Conservation (phyloP, 2,329 filamentous ascomycete species). For the Rutstroemia sp. region DNA sequence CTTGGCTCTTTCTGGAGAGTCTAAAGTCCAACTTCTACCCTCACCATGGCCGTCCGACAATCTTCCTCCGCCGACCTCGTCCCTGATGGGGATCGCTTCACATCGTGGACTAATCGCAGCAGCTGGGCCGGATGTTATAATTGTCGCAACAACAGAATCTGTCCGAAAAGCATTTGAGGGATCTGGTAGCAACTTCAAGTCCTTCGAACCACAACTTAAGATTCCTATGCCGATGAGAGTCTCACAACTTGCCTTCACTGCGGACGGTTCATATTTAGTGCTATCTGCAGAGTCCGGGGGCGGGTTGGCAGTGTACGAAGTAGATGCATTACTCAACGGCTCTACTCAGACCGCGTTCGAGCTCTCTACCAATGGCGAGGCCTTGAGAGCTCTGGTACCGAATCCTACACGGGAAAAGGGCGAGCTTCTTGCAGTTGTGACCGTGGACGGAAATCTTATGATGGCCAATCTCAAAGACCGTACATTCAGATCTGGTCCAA, state of each 20-base stretch:
- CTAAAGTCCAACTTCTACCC: constrained; percentile 73
- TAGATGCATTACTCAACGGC: constrained; percentile 58
- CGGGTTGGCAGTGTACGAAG: constrained; percentile 77
- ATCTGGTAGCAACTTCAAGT: constrained; percentile 53
- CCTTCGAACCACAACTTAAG: constrained; percentile 66
- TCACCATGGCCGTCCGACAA: constrained; percentile 60
- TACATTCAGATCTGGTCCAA: constrained; percentile 47
- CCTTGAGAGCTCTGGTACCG: constrained; percentile 66
- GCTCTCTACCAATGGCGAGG: constrained; percentile 66
- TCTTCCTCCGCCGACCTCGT: constrained; percentile 68
- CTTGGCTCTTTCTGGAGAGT: constrained; percentile 68
- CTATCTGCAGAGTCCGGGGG: constrained; percentile 75
- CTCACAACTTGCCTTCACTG: constrained; percentile 83
- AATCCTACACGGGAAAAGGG: constrained; percentile 71
- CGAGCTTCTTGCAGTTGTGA: constrained; percentile 73
- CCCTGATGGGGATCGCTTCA: constrained; percentile 77
- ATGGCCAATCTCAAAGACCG: constrained; percentile 73
- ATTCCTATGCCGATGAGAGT: constrained; percentile 68
- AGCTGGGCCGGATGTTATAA: constrained; percentile 72
- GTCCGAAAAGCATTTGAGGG: constrained; percentile 68
- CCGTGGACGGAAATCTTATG: constrained; percentile 70
- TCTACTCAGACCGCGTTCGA: constrained; percentile 64
- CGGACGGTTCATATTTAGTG: constrained; percentile 80
- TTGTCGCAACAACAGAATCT: constrained; percentile 68
- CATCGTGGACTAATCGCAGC: constrained; percentile 77